Evolutionary conservation across 2,329 filamentous ascomycete species (phyloP), one percentile per base, ranked within the genome.

Genomic region (Bipolaris zeicola): DNA sequence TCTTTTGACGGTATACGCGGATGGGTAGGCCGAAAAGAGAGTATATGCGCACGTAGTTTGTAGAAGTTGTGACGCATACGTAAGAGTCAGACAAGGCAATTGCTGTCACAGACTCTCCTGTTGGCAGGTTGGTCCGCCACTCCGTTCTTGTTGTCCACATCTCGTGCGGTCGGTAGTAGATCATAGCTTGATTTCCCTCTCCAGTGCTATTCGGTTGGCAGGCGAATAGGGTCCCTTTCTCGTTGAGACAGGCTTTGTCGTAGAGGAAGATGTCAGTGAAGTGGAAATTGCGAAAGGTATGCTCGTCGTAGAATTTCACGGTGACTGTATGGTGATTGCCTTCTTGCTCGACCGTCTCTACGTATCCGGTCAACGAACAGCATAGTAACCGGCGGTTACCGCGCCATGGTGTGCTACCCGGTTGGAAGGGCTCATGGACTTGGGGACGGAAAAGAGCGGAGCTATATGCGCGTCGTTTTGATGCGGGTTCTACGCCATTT

Each of bases 121-220:
- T 84, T 0, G 95, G 95, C n/a, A 99, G 78, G 62, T 89, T 83
- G 0, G 90, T 96, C 47, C 91, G 87, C 92, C 94, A 98, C 76
- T 99, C 95, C 18, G 87, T 86, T 49, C 95, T 85, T 47, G 91
- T 85, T 2, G 93, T 97, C 95, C 95, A 99, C 1, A 91, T 96
- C 78, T 99, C 94, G 72, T 99, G 95, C 0, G 96, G 95, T 6
- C 95, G 87, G 76, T 98, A 99, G 77, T 96, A 97, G n/a, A 99
- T 86, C 31, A 87, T 89, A 3, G 94, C 91, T 2, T 90, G 87
- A 55, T 87, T 85, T 6, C 80, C 81, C 0, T 69, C 68, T 26
- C 66, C 67, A 6, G 65, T 66, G 31, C 57, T 62, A 31, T 77
- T 76, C 1, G 91, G 87, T 20, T 88, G 90, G 58, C 90, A 94